Conservation (phyloP, 2,329 filamentous ascomycete species). For the Falciphora oryzae region DNA sequence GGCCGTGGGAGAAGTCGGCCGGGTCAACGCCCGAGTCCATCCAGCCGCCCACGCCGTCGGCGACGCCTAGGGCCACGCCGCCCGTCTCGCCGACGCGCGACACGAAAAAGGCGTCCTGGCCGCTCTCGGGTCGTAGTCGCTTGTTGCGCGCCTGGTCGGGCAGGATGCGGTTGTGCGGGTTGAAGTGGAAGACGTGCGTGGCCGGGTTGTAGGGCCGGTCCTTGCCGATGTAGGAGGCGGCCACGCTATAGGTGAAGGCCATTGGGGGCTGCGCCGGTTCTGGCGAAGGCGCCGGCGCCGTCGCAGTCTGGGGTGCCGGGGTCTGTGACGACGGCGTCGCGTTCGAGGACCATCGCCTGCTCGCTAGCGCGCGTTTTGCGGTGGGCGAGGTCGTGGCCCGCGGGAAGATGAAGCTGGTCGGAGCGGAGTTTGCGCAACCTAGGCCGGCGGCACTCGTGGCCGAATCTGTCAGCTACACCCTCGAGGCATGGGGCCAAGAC, state of each 20-base stretch:
- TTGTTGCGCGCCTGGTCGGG: slow-evolving; percentile 50
- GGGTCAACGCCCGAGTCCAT: slow-evolving; percentile 87
- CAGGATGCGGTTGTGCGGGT: slow-evolving; percentile 55
- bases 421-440: background rate
- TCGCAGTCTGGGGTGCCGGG: background rate
- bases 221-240: slow-evolving; percentile 72
- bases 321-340: background rate
- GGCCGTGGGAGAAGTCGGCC: slow-evolving; percentile 87
- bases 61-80: slow-evolving; percentile 77
- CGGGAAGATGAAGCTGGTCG: background rate
- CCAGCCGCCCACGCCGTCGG: slow-evolving; percentile 96
- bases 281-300: background rate
- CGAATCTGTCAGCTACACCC: background rate
- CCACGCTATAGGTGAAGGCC: slow-evolving; percentile 61
- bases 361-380: slow-evolving; percentile 1
- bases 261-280: slow-evolving; percentile 1
- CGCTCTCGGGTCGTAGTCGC: slow-evolving; percentile 65
- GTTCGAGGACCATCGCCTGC: background rate
- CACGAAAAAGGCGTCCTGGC: slow-evolving; percentile 96
- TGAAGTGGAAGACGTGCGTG: slow-evolving; percentile 68
- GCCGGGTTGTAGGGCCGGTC: slow-evolving; percentile 60
- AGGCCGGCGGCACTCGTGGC: background rate
- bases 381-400: background rate
- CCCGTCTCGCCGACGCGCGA: slow-evolving; percentile 67
- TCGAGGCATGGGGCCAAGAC: background rate